Base-by-base conservation (phyloP, 768 basidiomycete species). In the Tricholoma furcatifolium region DNA sequence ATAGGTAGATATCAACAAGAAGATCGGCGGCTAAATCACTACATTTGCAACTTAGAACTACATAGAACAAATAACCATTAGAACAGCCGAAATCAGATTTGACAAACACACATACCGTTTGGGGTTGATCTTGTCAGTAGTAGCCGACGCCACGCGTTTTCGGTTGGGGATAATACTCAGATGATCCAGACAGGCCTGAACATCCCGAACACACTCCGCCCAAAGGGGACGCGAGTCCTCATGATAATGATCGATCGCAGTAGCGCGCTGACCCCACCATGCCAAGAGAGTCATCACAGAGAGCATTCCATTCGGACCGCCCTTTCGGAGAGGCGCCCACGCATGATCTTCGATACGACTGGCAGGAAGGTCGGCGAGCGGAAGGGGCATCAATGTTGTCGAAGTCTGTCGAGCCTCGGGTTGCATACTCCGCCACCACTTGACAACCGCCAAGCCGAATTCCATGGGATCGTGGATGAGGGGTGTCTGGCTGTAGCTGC, bases 381-480 rank as follows among this genome's bases (percentile, higher is more conserved):
- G 8, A 7, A 45, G 6, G 24, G 43, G 43, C 43, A 45, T 45
- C 9, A 30, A 7, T 3, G 24, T 30, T 20, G 23, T 17, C 3
- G 43, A 30, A 4, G 11, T n/a, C 30, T 36, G 10, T 2, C 50
- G 54, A 50, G 54, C 53, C 23, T 31, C 23, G 9, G 51, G 58
- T 27, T 60, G 55, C 39, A 60, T 60, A 5, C 11, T 7, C 24
- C 51, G 42, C 59, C 59, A 60, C 59, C 59, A 60, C 15, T 53
- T 53, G 20, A 60, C 47, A 6, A 60, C 12, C 11, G 50, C 53
- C 3, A 54, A 11, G 4, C 55, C 58, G 34, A 60, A 60, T 18
- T 59, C 58, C 15, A 54, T 21, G n/a, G 58, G 47, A 38, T 55
- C 47, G 18, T 15, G n/a, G 34, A 59, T 55, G 12, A 21, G 39